A percentile compares a stretch with the other conserved stretches of the same genome.
phyloP scores from a whole-genome alignment of 495 filamentous ascomycete genomes.

The Penicillium tannophilum region DNA sequence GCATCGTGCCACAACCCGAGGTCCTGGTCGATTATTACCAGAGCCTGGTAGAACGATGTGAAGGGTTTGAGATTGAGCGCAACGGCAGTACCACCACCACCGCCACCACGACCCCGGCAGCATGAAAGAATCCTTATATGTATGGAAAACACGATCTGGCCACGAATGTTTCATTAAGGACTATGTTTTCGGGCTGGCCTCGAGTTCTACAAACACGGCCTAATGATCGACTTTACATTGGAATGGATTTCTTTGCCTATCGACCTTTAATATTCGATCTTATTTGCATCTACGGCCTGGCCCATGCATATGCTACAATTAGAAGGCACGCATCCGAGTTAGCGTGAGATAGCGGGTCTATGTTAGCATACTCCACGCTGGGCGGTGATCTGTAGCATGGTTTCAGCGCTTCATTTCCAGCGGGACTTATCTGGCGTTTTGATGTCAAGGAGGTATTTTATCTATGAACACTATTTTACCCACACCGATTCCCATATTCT shows the following conservation, averaged over 20 bases:
- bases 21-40: constrained; percentile 90
- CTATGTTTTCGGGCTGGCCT: constrained; percentile 27
- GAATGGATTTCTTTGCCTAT: neutral
- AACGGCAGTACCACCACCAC: constrained; percentile 16
- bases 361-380: constrained; percentile 22
- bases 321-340: constrained; percentile 14
- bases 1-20: constrained; percentile 93
- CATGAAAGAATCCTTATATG: constrained; percentile 5
- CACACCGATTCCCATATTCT: neutral
- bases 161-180: neutral
- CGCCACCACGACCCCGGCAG: constrained; percentile 15
- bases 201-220: constrained; percentile 12
- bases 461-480: constrained; percentile 16
- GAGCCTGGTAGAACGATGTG: constrained; percentile 74
- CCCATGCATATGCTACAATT: constrained; percentile 16
- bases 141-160: neutral
- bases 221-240: neutral
- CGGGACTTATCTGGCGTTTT: constrained; percentile 25
- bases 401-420: constrained; percentile 29
- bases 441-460: constrained; percentile 22
- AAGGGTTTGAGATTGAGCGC: constrained; percentile 58
- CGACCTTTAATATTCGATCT: constrained; percentile 20
- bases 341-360: constrained; percentile 19
- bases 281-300: constrained; percentile 19
- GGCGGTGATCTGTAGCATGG: constrained; percentile 26